Evolutionary conservation across 352 stramenopile species (phyloP).

Genomic region (Phytophthora citricola): DNA sequence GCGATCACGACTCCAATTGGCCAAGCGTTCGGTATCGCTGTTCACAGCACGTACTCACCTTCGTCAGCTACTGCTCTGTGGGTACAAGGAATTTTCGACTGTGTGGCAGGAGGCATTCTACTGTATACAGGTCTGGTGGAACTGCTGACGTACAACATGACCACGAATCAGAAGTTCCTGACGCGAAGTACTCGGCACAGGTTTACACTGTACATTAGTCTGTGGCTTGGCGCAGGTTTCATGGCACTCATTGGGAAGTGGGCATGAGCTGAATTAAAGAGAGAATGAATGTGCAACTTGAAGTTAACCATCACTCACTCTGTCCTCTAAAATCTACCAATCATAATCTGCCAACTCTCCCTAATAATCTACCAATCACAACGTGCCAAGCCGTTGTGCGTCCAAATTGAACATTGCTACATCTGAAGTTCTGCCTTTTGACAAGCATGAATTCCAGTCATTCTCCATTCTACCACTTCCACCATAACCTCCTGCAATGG

Average conservation of each 20-base stretch:
- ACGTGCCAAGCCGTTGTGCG: slow-evolving; percentile 20
- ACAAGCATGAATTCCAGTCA: slow-evolving; percentile 10
- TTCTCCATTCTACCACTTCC: slow-evolving; percentile 12
- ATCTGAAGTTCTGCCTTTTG: slow-evolving; percentile 18
- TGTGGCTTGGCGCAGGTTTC: slow-evolving; percentile 53
- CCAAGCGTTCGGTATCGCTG: slow-evolving; percentile 60
- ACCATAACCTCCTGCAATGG: slow-evolving; percentile 12
- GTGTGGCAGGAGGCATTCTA: slow-evolving; percentile 71
- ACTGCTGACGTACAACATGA: slow-evolving; percentile 77
- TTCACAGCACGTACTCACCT: slow-evolving; percentile 62
- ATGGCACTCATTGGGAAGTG: slow-evolving; percentile 79
- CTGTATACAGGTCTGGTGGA: slow-evolving; percentile 75
- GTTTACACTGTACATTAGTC: slow-evolving; percentile 43
- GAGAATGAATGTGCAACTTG: slow-evolving; percentile 22
- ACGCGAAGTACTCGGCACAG: slow-evolving; percentile 29
- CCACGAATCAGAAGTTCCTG: slow-evolving; percentile 64
- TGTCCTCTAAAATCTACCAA: slow-evolving; percentile 24
- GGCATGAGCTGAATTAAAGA: slow-evolving; percentile 29
- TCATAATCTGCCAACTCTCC: slow-evolving; percentile 21
- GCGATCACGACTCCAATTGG: slow-evolving; percentile 66
- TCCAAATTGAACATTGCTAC: slow-evolving; percentile 27
- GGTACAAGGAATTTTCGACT: slow-evolving; percentile 70
- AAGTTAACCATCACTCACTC: slow-evolving; percentile 26
- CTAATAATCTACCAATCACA: slow-evolving; percentile 24
- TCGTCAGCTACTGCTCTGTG: slow-evolving; percentile 50